phyloP scores from a whole-genome alignment of 257 asterid genomes.

The Solanum appendiculatum region DNA sequence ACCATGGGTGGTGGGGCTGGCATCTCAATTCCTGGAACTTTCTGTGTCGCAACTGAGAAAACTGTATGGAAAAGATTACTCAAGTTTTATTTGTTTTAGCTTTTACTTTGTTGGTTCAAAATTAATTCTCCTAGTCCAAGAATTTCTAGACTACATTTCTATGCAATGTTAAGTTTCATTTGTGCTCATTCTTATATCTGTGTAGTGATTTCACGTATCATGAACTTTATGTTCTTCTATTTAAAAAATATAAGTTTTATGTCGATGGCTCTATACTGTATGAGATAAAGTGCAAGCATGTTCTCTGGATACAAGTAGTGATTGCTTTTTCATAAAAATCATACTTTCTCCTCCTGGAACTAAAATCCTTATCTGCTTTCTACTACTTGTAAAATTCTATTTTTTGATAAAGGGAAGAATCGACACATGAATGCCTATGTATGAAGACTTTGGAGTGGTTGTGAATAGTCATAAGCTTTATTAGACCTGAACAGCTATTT shows the following conservation, averaged over 20 bases:
- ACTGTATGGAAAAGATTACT: constrained; percentile 44
- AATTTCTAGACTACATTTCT: neutral
- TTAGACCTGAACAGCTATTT: neutral
- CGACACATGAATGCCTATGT: neutral
- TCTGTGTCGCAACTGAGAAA: constrained; percentile 85
- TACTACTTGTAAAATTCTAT: neutral
- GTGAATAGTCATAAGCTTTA: neutral
- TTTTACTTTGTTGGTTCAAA: neutral
- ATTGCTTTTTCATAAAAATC: neutral
- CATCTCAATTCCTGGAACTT: constrained; percentile 89
- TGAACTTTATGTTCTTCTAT: neutral
- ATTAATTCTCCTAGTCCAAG: neutral
- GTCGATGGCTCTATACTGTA: neutral
- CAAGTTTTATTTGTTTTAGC: neutral
- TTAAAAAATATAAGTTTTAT: neutral
- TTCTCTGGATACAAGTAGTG: neutral
- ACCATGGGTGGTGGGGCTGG: constrained; percentile 99
- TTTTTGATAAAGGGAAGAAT: neutral
- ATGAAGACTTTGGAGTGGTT: neutral
- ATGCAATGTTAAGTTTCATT: neutral
- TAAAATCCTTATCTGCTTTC: neutral
- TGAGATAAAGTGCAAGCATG: neutral
- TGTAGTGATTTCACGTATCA: neutral
- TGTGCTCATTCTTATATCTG: neutral
- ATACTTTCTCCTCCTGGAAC: neutral